Evolutionary conservation across 2,329 filamentous ascomycete species (phyloP).

Genomic region (Penicillium frequentans): DNA sequence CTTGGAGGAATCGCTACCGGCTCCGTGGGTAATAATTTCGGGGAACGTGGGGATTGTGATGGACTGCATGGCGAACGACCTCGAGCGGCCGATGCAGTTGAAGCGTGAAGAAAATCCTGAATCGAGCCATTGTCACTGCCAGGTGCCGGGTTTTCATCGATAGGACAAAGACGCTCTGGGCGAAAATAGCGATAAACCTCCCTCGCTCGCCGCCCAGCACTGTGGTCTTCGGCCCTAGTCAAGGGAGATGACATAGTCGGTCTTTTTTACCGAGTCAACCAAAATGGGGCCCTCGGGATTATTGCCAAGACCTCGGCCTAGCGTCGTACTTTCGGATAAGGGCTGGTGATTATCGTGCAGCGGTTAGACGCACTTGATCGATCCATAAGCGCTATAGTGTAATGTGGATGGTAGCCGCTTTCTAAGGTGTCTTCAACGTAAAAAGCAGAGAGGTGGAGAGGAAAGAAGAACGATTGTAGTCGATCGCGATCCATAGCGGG

Average conservation of each 20-base stretch:
- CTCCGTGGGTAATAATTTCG: neutral
- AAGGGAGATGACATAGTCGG: neutral
- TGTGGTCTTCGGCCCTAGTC: slow-evolving; percentile 19
- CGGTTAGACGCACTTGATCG: neutral
- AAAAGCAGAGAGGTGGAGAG: neutral
- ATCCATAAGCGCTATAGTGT: neutral
- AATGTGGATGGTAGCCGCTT: neutral
- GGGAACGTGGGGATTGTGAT: slow-evolving; percentile 1
- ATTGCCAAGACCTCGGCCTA: neutral
- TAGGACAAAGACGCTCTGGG: slow-evolving; percentile 16
- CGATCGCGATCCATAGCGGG: neutral
- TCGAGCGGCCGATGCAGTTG: neutral
- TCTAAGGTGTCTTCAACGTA: neutral
- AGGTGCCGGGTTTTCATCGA: neutral
- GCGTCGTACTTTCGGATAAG: neutral
- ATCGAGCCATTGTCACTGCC: neutral
- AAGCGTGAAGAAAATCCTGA: neutral
- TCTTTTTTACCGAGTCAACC: neutral
- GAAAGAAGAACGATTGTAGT: neutral
- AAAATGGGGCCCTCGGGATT: too few relatives aligned
- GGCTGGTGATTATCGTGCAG: neutral
- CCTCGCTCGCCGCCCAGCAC: slow-evolving; percentile 31
- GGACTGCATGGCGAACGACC: slow-evolving; percentile 5
- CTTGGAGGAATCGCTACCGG: slow-evolving; percentile 1
- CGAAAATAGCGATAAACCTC: slow-evolving; percentile 41